phyloP scores from a whole-genome alignment of 306 rosid species.

The Vachellia pachyceras region DNA sequence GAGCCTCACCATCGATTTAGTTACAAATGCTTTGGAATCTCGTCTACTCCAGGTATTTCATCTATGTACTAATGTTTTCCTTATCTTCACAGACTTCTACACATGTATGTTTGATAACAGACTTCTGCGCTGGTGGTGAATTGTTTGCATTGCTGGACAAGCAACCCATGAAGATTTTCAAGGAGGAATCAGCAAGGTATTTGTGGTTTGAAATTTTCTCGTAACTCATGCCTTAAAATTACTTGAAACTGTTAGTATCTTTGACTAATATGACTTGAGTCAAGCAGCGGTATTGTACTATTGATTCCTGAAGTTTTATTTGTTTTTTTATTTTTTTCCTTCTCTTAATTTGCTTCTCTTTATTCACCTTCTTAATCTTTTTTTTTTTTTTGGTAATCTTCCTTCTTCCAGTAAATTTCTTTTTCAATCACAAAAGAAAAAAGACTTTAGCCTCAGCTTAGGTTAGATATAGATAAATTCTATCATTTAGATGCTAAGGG shows the following conservation, averaged over 20 bases:
- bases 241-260: constrained; percentile 13
- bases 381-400: not conserved
- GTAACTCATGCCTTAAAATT: not conserved
- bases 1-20: not conserved
- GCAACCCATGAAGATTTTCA: constrained; percentile 90
- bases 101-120: constrained; percentile 93
- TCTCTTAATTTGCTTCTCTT: not conserved
- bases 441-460: not conserved
- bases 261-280: not conserved
- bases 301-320: not conserved
- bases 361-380: not conserved
- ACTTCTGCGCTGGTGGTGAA: constrained; percentile 91
- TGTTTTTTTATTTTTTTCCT: not conserved
- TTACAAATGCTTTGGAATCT: not conserved
- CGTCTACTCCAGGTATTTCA: not conserved
- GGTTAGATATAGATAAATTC: not conserved
- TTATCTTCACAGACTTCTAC: constrained; percentile 74
- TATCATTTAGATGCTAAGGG: not conserved
- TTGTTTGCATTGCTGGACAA: constrained; percentile 88
- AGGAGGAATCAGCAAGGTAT: constrained; percentile 92
- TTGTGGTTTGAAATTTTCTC: constrained; percentile 15
- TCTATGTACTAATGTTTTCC: constrained; percentile 36
- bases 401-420: not conserved
- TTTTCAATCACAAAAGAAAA: not conserved
- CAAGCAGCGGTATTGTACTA: too few species aligned